These are phyloP conservation scores for Bonia amplexicaulis DNA, from an alignment of 176 grass and related monocot species.

Conservation along the genomic window DNA sequence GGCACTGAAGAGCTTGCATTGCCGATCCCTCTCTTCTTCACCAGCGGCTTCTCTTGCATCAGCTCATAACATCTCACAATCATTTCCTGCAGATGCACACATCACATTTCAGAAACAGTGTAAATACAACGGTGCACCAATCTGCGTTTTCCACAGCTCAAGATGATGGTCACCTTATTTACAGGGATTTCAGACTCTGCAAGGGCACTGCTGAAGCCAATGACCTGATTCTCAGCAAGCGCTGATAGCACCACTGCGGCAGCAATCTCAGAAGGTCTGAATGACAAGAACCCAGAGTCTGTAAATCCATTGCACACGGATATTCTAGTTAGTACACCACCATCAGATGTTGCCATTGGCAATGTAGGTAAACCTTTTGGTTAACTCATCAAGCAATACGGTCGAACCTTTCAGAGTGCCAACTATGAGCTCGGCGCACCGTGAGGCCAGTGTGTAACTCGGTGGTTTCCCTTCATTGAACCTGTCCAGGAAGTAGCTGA, in stretches of 20 bases:
- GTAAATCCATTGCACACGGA: slow-evolving; percentile 26
- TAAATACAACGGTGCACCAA: not conserved
- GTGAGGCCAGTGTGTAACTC: slow-evolving; percentile 23
- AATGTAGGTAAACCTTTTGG: slow-evolving; percentile 6
- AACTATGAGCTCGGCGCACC: slow-evolving; percentile 44
- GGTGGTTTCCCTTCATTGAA: slow-evolving; percentile 42
- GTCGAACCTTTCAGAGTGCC: slow-evolving; percentile 64
- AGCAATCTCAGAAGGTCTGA: slow-evolving; percentile 83
- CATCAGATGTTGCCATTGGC: not conserved
- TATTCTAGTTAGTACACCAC: slow-evolving; percentile 11
- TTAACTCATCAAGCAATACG: slow-evolving; percentile 4
- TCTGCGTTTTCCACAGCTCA: not conserved
- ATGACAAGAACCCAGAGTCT: slow-evolving; percentile 67
- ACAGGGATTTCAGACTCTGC: slow-evolving; percentile 42
- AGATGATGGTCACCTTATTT: slow-evolving; percentile 56
- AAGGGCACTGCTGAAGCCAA: slow-evolving; percentile 30
- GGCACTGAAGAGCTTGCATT: slow-evolving; percentile 34
- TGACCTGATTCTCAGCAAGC: slow-evolving; percentile 33
- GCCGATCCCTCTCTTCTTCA: slow-evolving; percentile 42
- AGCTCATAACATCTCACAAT: slow-evolving; percentile 60
- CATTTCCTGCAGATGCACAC: slow-evolving; percentile 44
- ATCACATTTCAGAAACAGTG: slow-evolving; percentile 17
- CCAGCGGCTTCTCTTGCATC: slow-evolving; percentile 46
- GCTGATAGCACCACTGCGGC: slow-evolving; percentile 44
- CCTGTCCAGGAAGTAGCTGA: slow-evolving; percentile 58